Conservation (phyloP, 1,284 basidiomycete species). For the Ustilago tritici region DNA sequence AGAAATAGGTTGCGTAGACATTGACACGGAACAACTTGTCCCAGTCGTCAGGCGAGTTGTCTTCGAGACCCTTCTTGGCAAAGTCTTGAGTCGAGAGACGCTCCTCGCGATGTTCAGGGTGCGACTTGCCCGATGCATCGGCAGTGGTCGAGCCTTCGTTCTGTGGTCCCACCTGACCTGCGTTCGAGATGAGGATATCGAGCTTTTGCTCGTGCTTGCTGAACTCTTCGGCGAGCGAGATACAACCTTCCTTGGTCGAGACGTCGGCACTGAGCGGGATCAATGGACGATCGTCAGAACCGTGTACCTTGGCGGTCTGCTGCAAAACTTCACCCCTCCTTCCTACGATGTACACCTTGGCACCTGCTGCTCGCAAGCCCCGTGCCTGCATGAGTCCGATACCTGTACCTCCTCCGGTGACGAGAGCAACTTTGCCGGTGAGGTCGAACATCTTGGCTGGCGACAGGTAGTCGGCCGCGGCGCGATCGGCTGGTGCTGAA, state of each 20-base stretch:
- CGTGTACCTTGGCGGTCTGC: constrained; percentile 47
- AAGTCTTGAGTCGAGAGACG: constrained; percentile 42
- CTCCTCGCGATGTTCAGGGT: constrained; percentile 50
- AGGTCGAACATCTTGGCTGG: constrained; percentile 43
- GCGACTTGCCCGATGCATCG: constrained; percentile 38
- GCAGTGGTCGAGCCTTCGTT: constrained; percentile 53
- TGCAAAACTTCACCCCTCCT: constrained; percentile 46
- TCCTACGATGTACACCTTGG: constrained; percentile 78
- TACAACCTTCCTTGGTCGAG: constrained; percentile 45
- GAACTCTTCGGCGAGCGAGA: constrained; percentile 40
- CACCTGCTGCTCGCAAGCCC: constrained; percentile 81
- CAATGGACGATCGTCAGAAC: constrained; percentile 35
- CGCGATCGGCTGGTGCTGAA: constrained; percentile 34
- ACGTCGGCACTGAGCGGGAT: constrained; percentile 47
- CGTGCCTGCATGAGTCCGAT: constrained; percentile 80
- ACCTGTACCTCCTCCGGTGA: constrained; percentile 84
- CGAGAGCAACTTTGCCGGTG: constrained; percentile 75
- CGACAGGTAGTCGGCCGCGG: constrained; percentile 22
- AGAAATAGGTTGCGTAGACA: constrained; percentile 49
- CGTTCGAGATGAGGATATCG: constrained; percentile 55
- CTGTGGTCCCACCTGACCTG: constrained; percentile 48
- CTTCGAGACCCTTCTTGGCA: constrained; percentile 46
- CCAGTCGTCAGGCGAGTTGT: constrained; percentile 59
- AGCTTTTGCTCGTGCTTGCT: constrained; percentile 47
- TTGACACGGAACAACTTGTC: constrained; percentile 56